phyloP scores from a whole-genome alignment of 2,329 filamentous ascomycete species.

The Botrytis hyacinthi region DNA sequence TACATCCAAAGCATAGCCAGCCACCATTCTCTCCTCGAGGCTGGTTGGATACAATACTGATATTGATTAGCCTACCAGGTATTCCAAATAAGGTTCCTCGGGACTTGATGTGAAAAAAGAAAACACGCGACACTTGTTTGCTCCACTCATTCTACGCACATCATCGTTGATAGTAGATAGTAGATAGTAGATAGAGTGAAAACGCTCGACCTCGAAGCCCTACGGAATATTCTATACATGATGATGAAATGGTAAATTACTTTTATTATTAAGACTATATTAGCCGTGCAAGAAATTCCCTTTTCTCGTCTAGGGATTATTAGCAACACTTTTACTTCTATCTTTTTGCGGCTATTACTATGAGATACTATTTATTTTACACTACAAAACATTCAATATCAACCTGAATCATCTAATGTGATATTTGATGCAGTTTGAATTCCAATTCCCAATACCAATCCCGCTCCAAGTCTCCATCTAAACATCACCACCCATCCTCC shows the following conservation, averaged over 20 bases:
- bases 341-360: background rate
- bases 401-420: background rate
- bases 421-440: background rate
- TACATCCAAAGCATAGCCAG: background rate
- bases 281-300: background rate
- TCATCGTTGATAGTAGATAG: background rate
- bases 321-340: background rate
- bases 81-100: background rate
- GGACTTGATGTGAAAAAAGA: background rate
- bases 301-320: background rate
- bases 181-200: background rate
- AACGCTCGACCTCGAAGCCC: background rate
- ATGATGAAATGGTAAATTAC: background rate
- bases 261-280: background rate
- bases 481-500: background rate
- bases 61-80: background rate
- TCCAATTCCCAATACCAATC: background rate
- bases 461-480: background rate
- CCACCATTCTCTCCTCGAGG: background rate
- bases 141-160: conserved; percentile 6
- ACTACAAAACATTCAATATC: background rate
- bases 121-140: background rate
- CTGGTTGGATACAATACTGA: background rate
- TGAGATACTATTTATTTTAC: background rate
- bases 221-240: background rate